These are phyloP conservation scores for Jacaranda mimosifolia DNA, from an alignment of 257 asterid genomes.

Conservation along the genomic window DNA sequence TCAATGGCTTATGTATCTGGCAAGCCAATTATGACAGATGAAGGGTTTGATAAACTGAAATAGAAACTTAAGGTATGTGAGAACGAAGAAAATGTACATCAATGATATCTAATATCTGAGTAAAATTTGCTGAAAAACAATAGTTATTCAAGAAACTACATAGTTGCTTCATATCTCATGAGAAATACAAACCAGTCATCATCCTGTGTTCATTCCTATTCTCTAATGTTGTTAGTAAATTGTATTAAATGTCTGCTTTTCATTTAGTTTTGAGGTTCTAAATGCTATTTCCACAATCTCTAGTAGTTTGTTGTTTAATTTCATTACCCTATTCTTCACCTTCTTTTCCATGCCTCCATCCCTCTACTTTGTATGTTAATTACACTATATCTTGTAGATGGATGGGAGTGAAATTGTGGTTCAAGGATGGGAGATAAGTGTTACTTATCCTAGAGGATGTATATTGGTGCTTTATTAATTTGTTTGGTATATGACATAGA, in stretches of 20 bases:
- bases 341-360: conserved; percentile 24
- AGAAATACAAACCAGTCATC: not conserved
- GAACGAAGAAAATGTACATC: not conserved
- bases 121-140: not conserved
- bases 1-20: conserved; percentile 98
- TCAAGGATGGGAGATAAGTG: no score
- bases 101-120: not conserved
- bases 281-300: conserved; percentile 15
- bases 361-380: not conserved
- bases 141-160: not conserved
- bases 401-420: not conserved
- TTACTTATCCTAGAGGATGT: no score
- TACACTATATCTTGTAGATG: no score
- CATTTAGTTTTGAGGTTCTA: not conserved
- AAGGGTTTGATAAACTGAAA: conserved; percentile 83
- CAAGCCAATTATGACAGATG: conserved; percentile 73
- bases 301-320: conserved; percentile 12
- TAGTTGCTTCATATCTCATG: not conserved
- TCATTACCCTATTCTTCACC: conserved; percentile 10
- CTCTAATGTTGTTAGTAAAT: not conserved
- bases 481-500: no score
- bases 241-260: not conserved
- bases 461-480: no score
- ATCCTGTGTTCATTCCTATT: conserved; percentile 1
- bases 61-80: conserved; percentile 61